Evolutionary conservation across 164 flowering plant genomes (phyloP), one percentile per base, ranked within the genome.

Genomic region (Litsea cubeba): DNA sequence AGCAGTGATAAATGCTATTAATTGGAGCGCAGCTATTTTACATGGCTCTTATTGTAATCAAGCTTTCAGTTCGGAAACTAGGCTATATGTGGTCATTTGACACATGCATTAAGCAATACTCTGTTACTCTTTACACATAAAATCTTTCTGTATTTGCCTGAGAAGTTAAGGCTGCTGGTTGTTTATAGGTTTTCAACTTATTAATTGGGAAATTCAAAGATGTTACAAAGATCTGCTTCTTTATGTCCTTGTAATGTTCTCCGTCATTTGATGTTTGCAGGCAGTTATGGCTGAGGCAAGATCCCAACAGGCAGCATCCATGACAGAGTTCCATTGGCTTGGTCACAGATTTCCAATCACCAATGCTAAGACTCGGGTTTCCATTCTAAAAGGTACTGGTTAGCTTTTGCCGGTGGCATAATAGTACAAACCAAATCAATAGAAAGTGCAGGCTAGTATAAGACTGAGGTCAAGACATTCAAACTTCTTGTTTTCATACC

Each of bases 221-320:
- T 15, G 60, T 54, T 54, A 20, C n/a, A 3, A 15, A 14, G 20
- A 54, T 54, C 17, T 54, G 3, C n/a, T 40, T 40, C n/a, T 54
- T 54, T 14, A 54, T 54, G 60, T 54, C n/a, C 46, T 40, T 40
- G 46, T 54, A 54, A 54, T 3, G n/a, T 20, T 54, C 12, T 54
- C n/a, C 60, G 3, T 65, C 63, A n/a, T 25, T 64, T 72, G 66
- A 0, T 65, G 28, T 50, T 73, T 80, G 71, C 82, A 94, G 98
- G 98, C 96, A 79, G 98, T 85, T 67, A 91, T 92, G 96, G 92
- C 90, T 30, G 97, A 95, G 84, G 94, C 97, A 75, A 90, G 97
- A 84, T 81, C 97, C 74, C 95, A 91, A 69, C 99, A 93, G 78
- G 99, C 99, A 73, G 94, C 95, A 76, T 90, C 97, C 24, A 79